Percentiles rank a stretch among this genome's conserved stretches.
Evolutionary conservation across 83 land plant species (phyloP).

Genomic region (Diphasiastrum complanatum): DNA sequence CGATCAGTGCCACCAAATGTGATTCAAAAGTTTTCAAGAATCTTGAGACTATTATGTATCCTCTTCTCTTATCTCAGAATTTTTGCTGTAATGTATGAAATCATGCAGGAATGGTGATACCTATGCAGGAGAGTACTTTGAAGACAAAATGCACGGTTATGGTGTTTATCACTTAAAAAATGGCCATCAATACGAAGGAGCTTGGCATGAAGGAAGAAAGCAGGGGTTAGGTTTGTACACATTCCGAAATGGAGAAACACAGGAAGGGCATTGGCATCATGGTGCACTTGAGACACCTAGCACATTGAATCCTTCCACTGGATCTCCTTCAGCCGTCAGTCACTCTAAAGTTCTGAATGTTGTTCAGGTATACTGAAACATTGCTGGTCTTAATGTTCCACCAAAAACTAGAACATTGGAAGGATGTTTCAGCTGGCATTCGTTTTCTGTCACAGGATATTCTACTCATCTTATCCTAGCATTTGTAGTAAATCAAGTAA

Average conservation of each 20-base stretch:
- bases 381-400: no score
- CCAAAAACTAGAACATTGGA: slow-evolving; percentile 19
- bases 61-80: no score
- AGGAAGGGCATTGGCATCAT: slow-evolving; percentile 73
- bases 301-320: slow-evolving; percentile 39
- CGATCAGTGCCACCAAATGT: no score
- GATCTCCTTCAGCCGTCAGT: slow-evolving; percentile 44
- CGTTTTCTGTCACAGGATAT: no score
- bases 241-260: slow-evolving; percentile 76
- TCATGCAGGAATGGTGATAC: slow-evolving; percentile 88
- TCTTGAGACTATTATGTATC: no score
- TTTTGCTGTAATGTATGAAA: no score
- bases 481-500: no score
- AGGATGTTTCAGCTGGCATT: not conserved
- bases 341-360: slow-evolving; percentile 62
- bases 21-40: no score
- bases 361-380: slow-evolving; percentile 83
- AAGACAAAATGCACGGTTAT: slow-evolving; percentile 91
- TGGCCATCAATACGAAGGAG: slow-evolving; percentile 86
- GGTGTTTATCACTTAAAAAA: slow-evolving; percentile 80
- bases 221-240: slow-evolving; percentile 88
- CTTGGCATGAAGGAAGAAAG: slow-evolving; percentile 90
- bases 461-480: no score
- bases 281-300: slow-evolving; percentile 57
- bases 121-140: slow-evolving; percentile 86